These are phyloP conservation scores for Breviolum minutum DNA, from an alignment of 73 alveolate species.

Conservation along the genomic window DNA sequence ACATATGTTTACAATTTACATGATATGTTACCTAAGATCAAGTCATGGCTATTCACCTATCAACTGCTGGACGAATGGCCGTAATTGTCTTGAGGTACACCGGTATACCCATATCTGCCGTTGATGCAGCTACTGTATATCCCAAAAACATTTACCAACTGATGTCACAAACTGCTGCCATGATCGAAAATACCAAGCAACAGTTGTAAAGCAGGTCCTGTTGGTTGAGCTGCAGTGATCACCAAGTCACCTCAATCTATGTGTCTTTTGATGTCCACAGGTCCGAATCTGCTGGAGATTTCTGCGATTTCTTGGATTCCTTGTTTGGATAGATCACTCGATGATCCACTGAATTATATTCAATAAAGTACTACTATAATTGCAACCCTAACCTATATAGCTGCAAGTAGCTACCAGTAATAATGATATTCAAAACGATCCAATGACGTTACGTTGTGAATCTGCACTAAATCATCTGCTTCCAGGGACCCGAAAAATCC, in stretches of 20 bases:
- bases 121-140: no score
- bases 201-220: conserved; percentile 33
- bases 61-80: no score
- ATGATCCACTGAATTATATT: background rate
- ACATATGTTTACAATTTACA: background rate
- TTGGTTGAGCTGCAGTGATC: conserved; percentile 24
- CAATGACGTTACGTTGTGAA: no score
- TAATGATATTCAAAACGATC: no score
- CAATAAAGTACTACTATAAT: background rate
- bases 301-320: background rate
- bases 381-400: no score
- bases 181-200: background rate
- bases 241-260: conserved; percentile 26
- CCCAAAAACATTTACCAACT: no score
- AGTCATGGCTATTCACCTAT: background rate
- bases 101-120: no score
- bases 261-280: background rate
- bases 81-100: no score
- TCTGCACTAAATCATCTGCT: no score
- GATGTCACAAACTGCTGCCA: background rate
- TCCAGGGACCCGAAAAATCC: background rate
- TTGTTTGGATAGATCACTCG: background rate
- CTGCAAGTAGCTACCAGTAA: no score
- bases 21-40: background rate
- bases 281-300: background rate